A percentile compares a stretch with the other conserved stretches of the same genome.
phyloP scores from a whole-genome alignment of 306 rosid genomes.

The Prunus dulcis region DNA sequence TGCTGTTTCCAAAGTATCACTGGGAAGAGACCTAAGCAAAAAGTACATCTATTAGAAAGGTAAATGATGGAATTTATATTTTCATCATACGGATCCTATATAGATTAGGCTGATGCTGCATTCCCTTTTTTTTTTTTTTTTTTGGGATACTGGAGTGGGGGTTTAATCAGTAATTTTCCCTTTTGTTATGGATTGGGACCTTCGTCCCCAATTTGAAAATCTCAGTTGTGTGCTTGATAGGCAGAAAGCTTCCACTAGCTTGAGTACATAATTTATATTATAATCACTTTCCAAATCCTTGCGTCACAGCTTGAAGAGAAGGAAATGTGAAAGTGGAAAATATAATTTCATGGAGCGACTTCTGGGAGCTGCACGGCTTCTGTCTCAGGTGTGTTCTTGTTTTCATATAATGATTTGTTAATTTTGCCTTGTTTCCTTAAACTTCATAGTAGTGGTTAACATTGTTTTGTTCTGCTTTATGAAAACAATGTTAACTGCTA shows the following conservation, averaged over 20 bases:
- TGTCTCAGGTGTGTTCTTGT: conserved; percentile 50
- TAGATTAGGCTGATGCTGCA: not conserved
- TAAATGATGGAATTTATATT: conserved; percentile 5
- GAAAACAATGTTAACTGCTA: not conserved
- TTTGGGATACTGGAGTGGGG: not conserved
- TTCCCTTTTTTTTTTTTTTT: too few species aligned
- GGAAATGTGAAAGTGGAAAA: conserved; percentile 58
- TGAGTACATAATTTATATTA: conserved; percentile 2
- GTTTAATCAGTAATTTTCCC: not conserved
- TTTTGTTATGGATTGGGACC: not conserved
- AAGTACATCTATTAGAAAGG: conserved; percentile 78
- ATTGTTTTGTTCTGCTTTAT: not conserved
- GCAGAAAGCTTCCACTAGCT: not conserved
- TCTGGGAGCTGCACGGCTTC: conserved; percentile 70
- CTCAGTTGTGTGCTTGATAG: not conserved
- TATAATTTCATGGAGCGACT: conserved; percentile 76
- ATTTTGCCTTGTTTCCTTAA: not conserved
- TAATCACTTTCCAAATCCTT: conserved; percentile 20
- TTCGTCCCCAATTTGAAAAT: conserved; percentile 6
- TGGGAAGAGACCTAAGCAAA: conserved; percentile 76
- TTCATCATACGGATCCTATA: not conserved
- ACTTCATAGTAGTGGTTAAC: not conserved
- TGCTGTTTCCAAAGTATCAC: conserved; percentile 62
- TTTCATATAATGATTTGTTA: not conserved
- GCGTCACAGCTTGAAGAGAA: conserved; percentile 66